Conservation (phyloP, 1,139 yeast species). For the Blastobotrys persicus region DNA sequence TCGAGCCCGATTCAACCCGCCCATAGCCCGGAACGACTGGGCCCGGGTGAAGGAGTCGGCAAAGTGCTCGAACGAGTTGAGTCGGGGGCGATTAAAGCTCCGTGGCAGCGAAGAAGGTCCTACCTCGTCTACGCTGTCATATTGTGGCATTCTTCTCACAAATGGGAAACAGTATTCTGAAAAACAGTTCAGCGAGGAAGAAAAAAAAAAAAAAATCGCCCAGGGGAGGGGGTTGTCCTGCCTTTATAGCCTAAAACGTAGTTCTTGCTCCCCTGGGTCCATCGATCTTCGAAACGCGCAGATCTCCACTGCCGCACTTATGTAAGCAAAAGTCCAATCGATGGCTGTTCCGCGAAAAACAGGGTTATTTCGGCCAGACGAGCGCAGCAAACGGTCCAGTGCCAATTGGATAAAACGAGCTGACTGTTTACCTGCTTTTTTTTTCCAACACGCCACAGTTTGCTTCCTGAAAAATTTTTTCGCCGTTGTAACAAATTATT, state of each 20-base stretch:
- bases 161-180: background rate
- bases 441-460: background rate
- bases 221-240: background rate
- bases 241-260: background rate
- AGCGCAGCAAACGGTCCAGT: too few relatives aligned
- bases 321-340: background rate
- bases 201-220: slow-evolving; percentile 6
- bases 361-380: too few relatives aligned
- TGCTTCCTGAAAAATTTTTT: background rate
- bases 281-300: background rate
- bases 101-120: slow-evolving; percentile 2
- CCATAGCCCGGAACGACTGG: slow-evolving; percentile 61
- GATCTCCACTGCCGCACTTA: background rate
- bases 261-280: background rate
- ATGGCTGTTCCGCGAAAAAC: too few relatives aligned
- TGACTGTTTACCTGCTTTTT: too few relatives aligned
- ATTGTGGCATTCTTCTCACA: background rate
- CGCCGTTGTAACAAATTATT: background rate
- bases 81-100: slow-evolving; percentile 4
- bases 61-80: slow-evolving; percentile 70
- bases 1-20: slow-evolving; percentile 44
- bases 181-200: background rate
- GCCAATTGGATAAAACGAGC: too few relatives aligned
- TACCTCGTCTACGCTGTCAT: background rate
- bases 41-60: slow-evolving; percentile 80